Base-by-base conservation (phyloP, 1,139 yeast species). In the Hansenula anomala region DNA sequence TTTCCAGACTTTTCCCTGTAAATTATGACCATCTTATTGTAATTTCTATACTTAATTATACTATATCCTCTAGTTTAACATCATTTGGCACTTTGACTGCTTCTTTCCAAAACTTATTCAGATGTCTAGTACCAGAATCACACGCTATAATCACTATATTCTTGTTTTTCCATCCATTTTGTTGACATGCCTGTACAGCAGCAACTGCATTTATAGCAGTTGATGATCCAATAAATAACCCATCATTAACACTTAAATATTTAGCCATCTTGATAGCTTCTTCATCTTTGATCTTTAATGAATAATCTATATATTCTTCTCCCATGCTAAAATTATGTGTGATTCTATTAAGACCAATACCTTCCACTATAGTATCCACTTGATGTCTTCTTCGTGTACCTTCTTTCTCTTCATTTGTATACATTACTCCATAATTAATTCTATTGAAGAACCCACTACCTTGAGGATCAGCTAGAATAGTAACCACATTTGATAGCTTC, bases 381-480 rank as follows among this genome's bases (percentile, higher is more conserved):
- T 92, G 98, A 58, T 92, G 97, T 50, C 98, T 71, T 56, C 97
- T 73, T 51, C 97, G 71, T 0, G 94, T 87, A 1, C 98, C 98
- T 63, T 92, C 98, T 49, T 73, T 80, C 60, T 92, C 98, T 15
- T 80, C 90, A 2, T 69, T 49, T 52, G 90, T 96, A 59, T 87
- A 92, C 97, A 92, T 88, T 7, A 92, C 97, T 1, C 97, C 97
- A 54, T 66, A 80, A 53, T 87, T 87, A 41, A 92, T 76, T 45
- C 95, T 68, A 63, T 92, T 89, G 54, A 73, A 84, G 48, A 92
- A 73, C 0, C 98, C 98, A 12, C 94, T 80, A 0, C 98, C 98
- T 55, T 88, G 97, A 1, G 97, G 98, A 59, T 92, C 98, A 0
- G 97, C 96, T 28, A 92, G 66, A 1, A 86, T 69, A 1, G 79